Evolutionary conservation across 2,329 filamentous ascomycete species (phyloP), one percentile per base, ranked within the genome.

Genomic region (Tolypocladium album): DNA sequence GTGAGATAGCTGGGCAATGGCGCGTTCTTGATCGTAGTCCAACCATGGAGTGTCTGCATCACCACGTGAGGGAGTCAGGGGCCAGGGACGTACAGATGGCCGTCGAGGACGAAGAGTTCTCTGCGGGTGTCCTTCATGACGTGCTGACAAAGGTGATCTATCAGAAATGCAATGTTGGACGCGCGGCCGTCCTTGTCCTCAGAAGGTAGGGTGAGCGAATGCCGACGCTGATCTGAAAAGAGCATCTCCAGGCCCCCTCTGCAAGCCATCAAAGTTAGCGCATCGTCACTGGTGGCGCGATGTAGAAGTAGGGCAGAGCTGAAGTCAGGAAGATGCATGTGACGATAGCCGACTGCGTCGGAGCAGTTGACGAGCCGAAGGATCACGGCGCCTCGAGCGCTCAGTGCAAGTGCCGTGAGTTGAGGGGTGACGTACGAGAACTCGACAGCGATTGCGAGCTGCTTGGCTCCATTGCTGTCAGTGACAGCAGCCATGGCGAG

Each of bases 181-280:
- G 84, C 80, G 60, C 78, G 76, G 56, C 86, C 86, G 62, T 83
- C 76, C 58, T 80, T 75, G 68, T 87, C 82, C 59, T 70, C 79
- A 38, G 82, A 75, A 24, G 93, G 90, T 50, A 97, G 74, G 3
- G 80, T 75, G 55, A 99, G 72, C 27, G 79, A 76, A 71, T 93
- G 89, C 66, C 86, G 88, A 60, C 88, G 84, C 74, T 91, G 80
- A 71, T 96, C 88, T 39, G 87, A 85, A 76, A 99, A 99, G 65
- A 99, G 87, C 78, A 96, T 88, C 76, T 99, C 94, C 22, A 99
- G 83, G 27, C 94, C 94, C 63, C 94, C 94, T 64, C 94, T 92
- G 67, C 61, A 60, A 60, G 61, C 60, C 61, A 64, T 4, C 53
- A 61, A 63, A 60, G 62, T 57, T 45, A 57, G 59, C 36, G 39